Base-by-base conservation (phyloP, 768 basidiomycete species). In the Peribolospora kevripleyi region DNA sequence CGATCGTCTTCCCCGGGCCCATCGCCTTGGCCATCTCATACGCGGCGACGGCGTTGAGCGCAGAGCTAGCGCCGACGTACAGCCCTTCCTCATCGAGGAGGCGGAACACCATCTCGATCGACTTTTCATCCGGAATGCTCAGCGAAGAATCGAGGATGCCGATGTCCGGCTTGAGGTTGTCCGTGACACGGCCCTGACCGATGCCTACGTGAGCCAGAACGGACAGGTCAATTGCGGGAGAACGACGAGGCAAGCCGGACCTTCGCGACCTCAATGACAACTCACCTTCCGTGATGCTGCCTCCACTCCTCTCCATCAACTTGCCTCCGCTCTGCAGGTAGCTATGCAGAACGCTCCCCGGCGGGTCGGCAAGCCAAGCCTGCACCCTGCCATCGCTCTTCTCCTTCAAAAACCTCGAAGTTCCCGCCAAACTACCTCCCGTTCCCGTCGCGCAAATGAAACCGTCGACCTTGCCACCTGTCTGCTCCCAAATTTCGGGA, bases 401-500 rank as follows among this genome's bases (percentile, higher is more conserved):
- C 70, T 93, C 86, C 67, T 81, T 82, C 65, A 98, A 66, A 64
- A 74, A 84, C 61, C 76, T 77, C 7, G 88, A 85, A 2, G 77
- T 76, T 42, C 93, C 93, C 6, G 91, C 90, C 13, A 98, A 71
- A 0, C 91, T 95, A 0, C 93, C 93, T 5, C 91, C 93, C 0
- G 93, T 98, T 0, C 93, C 93, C 0, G 93, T 95, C 25, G 86
- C 70, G 65, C 90, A 95, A 54, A 85, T 75, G 70, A 98, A 98
- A n/a, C 74, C 93, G 63, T 93, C 82, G 2, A 95, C 57, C 10
- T 74, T 37, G 14, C 59, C 61, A 43, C 71, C 61, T 2, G 79
- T 86, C 67, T 97, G 91, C 53, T 77, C 76, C 86, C 86, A 93
- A 53, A 98, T 90, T 69, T 98, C 93, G 0, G 93, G 93, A 0